Base-by-base conservation (phyloP, 1,284 basidiomycete genomes). In the Marasmius tenuissimus region DNA sequence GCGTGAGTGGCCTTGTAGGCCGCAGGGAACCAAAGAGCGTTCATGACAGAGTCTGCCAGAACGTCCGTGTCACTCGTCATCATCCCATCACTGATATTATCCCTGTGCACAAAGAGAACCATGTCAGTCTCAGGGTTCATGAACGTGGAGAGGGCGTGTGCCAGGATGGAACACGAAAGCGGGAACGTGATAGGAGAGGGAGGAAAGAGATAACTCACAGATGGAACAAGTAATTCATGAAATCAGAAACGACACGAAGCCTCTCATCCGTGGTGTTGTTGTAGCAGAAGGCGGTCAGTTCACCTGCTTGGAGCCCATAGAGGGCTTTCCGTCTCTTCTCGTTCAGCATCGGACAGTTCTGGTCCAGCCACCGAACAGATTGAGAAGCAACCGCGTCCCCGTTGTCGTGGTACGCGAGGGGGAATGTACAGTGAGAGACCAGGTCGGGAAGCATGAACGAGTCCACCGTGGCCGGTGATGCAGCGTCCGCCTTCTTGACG, bases 221-320 rank as follows among this genome's bases (percentile, higher is more conserved):
- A 67, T 81, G 82, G 69, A 86, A 86, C 14, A 86, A 71, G 66
- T 84, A 85, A 65, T 81, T 84, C 78, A 86, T 76, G 65, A 85
- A 86, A 69, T 86, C 84, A 7, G 81, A 81, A 54, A 86, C 80
- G 63, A 88, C 82, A 39, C 87, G 86, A 50, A 91, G 81, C 60
- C 81, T 84, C 59, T 81, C 79, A 47, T 78, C 70, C 18, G 82
- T 71, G 38, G 83, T 77, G 38, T 79, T 77, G 50, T 85, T 79
- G 70, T 89, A 91, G 71, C 85, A 88, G 69, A 78, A 82, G 1
- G 87, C 85, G 20, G 88, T 85, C 63, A 91, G 82, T 67, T 86
- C 82, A 56, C 88, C 88, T 16, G 86, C 86, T 65, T 86, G 82
- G 50, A 89, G 76, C 18, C 85, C 85, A 64, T 80, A 78, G 55